Evolutionary conservation across 495 filamentous ascomycete species (phyloP).

Genomic region (Penicillium arizonense): DNA sequence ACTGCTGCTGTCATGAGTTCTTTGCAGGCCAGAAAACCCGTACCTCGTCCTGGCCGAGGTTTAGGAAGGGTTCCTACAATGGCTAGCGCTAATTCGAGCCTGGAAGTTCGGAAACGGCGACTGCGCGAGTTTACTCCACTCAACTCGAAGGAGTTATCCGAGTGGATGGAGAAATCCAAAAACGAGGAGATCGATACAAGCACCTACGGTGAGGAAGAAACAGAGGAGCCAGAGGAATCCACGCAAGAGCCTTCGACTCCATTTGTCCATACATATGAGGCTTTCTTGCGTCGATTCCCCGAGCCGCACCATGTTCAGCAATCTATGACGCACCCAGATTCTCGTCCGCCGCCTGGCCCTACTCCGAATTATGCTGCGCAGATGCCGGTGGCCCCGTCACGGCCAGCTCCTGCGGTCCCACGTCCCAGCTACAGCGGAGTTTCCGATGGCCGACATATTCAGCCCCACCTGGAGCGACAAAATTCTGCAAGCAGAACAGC

Average conservation of each 20-base stretch:
- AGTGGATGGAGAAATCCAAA: conserved; percentile 59
- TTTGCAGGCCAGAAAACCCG: conserved; percentile 35
- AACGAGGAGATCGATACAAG: conserved; percentile 51
- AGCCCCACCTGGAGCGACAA: conserved; percentile 48
- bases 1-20: conserved; percentile 52
- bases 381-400: conserved; percentile 44
- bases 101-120: conserved; percentile 54
- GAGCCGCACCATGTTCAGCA: conserved; percentile 67
- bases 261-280: conserved; percentile 61
- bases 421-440: conserved; percentile 87
- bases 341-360: conserved; percentile 20
- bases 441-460: conserved; percentile 60
- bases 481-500: conserved; percentile 45
- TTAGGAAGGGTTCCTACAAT: conserved; percentile 51
- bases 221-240: conserved; percentile 37
- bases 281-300: conserved; percentile 81
- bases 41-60: conserved; percentile 43
- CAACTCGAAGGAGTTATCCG: conserved; percentile 58
- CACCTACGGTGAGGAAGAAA: conserved; percentile 40
- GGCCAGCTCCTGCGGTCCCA: conserved; percentile 83
- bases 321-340: conserved; percentile 62
- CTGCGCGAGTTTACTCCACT: conserved; percentile 58
- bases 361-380: conserved; percentile 39
- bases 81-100: conserved; percentile 50
- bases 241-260: conserved; percentile 34